Evolutionary conservation across 108 stramenopile genomes (phyloP), one percentile per base, ranked within the genome.

Genomic region (Cyclotella choctawhatcheeana): DNA sequence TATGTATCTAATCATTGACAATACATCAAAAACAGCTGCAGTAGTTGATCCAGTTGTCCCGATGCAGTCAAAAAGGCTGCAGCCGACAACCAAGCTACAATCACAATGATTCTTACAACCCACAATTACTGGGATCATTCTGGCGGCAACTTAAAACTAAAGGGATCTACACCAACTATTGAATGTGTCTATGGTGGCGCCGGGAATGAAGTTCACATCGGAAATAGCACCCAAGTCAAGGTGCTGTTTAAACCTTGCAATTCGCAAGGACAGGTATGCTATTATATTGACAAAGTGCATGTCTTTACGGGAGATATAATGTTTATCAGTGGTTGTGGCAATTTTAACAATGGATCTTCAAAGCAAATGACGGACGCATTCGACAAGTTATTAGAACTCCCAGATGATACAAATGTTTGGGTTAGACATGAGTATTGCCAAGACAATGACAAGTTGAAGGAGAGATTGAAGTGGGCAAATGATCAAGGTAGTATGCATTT

Each of bases 61-160:
- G 69, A 45, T 16, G 71, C 82, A 40, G 78, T 89, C 40, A 26
- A 78, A 14, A 71, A 70, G 12, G 86, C 86, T 2, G 87, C 88
- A 12, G 18, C 64, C 44, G 55, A 43, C 18, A 55, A 77, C 25
- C 74, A 77, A 52, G 74, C 83, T 16, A 76, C 64, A 37, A 72
- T 90, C 52, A 79, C 73, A 22, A 66, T 79, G 17, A 76, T 89
- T 21, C 71, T 89, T 8, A 88, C 87, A 53, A 91, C 90, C 21
- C 90, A 91, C 60, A 82, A 85, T 44, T 89, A 92, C 83, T 84
- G 82, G 86, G 91, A 92, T 58, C 91, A 92, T 66, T 66, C 85
- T 2, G 89, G 88, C 14, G 91, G 91, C 21, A 90, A 90, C 54
- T 63, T 64, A 22, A 85, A 79, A 35, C 59, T 90, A n/a, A 2